Evolutionary conservation across 2,329 filamentous ascomycete species (phyloP).

Genomic region (Aureobasidium namibiae): DNA sequence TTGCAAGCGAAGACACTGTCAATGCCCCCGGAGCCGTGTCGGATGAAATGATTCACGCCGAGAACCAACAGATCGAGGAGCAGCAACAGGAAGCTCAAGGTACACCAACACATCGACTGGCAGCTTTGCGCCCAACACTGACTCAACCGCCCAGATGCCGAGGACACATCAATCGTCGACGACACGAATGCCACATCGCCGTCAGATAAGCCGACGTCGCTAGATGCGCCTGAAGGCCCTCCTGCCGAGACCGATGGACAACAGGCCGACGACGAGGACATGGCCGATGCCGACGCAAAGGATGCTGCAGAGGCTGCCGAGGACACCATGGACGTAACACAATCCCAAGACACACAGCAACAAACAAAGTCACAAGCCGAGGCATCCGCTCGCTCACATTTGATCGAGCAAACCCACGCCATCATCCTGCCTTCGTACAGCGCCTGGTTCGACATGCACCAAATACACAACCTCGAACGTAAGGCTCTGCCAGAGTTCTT

Average conservation of each 20-base stretch:
- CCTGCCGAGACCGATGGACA: constrained; percentile 26
- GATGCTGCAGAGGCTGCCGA: constrained; percentile 38
- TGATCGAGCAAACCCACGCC: constrained; percentile 87
- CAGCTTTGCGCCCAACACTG: neutral
- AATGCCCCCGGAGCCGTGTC: constrained; percentile 26
- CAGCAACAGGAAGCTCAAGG: constrained; percentile 18
- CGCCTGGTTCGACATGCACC: constrained; percentile 98
- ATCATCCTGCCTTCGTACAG: constrained; percentile 97
- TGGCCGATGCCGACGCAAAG: constrained; percentile 58
- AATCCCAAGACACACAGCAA: constrained; percentile 47
- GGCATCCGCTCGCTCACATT: constrained; percentile 79
- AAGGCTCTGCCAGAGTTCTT: constrained; percentile 97
- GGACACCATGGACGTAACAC: constrained; percentile 35
- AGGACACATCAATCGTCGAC: constrained; percentile 28
- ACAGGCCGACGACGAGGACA: constrained; percentile 27
- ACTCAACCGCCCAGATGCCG: constrained; percentile 6
- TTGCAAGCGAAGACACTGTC: constrained; percentile 16
- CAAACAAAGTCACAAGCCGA: constrained; percentile 64
- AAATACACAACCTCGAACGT: constrained; percentile 81
- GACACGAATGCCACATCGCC: constrained; percentile 18
- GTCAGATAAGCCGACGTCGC: constrained; percentile 32
- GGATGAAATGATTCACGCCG: constrained; percentile 27
- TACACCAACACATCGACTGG: neutral
- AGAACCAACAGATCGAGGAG: constrained; percentile 26
- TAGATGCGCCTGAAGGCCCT: constrained; percentile 29